Conservation (phyloP, 1,139 yeast genomes). For the Meyerozyma sp. region DNA sequence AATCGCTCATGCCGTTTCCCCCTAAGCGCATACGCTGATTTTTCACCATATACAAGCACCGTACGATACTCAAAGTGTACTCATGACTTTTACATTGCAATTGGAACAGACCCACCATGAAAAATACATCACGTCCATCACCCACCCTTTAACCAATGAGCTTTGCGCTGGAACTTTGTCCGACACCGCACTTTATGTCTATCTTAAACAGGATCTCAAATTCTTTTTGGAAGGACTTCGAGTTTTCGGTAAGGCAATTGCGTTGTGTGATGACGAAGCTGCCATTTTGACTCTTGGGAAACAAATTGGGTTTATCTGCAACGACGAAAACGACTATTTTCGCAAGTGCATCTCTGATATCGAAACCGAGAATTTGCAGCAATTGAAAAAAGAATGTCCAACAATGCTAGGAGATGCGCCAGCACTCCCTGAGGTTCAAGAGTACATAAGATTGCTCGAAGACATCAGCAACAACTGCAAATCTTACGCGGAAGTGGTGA, state of each 20-base stretch:
- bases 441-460: constrained; percentile 31
- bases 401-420: constrained; percentile 14
- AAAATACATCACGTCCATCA: constrained; percentile 23
- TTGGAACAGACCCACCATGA: constrained; percentile 17
- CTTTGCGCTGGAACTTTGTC: constrained; percentile 42
- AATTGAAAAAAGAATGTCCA: constrained; percentile 14
- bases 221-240: constrained; percentile 41
- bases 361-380: constrained; percentile 9
- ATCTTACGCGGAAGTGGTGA: constrained; percentile 41
- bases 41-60: too few species aligned
- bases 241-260: constrained; percentile 40
- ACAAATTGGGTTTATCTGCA: constrained; percentile 47
- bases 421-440: constrained; percentile 28
- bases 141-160: constrained; percentile 42
- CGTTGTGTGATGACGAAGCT: constrained; percentile 34
- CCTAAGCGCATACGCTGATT: not conserved
- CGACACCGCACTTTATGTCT: constrained; percentile 36
- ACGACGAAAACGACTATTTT: constrained; percentile 47
- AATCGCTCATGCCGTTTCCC: not conserved
- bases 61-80: not conserved
- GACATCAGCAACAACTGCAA: constrained; percentile 20
- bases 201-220: constrained; percentile 44
- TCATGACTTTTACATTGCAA: constrained; percentile 4
- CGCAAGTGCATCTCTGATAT: constrained; percentile 27
- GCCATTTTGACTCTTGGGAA: constrained; percentile 38